phyloP scores from a whole-genome alignment of 1,284 basidiomycete species.

The Flammula alnicola region DNA sequence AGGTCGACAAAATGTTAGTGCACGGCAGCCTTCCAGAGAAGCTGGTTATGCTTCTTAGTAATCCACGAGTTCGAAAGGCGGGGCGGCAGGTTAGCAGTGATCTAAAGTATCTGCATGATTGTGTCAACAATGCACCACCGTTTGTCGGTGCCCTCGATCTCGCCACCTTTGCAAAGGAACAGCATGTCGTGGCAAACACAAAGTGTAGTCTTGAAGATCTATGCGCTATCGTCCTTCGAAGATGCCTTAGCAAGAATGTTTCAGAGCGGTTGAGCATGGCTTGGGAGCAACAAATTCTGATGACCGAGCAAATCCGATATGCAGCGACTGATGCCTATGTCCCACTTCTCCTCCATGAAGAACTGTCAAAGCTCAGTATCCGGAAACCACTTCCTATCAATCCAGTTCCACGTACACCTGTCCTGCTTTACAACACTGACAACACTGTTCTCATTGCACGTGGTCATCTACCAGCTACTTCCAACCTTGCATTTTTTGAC shows the following conservation, averaged over 20 bases:
- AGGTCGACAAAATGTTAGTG: slow-evolving; percentile 18
- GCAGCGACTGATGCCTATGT: slow-evolving; percentile 33
- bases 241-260: slow-evolving; percentile 25
- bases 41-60: slow-evolving; percentile 14
- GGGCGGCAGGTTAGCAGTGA: slow-evolving; percentile 24
- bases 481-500: slow-evolving; percentile 18
- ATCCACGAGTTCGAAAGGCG: slow-evolving; percentile 25
- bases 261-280: slow-evolving; percentile 20
- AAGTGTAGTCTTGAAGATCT: slow-evolving; percentile 25
- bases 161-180: slow-evolving; percentile 24
- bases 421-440: slow-evolving; percentile 10
- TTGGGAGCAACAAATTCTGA: slow-evolving; percentile 28
- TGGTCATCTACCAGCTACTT: neutral
- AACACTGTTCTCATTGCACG: slow-evolving; percentile 5
- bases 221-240: slow-evolving; percentile 23
- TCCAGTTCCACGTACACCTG: neutral
- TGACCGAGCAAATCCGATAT: slow-evolving; percentile 24
- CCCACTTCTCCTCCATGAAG: slow-evolving; percentile 10
- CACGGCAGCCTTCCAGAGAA: slow-evolving; percentile 12
- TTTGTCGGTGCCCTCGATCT: slow-evolving; percentile 27
- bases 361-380: slow-evolving; percentile 5
- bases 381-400: slow-evolving; percentile 3
- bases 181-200: slow-evolving; percentile 11
- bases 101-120: slow-evolving; percentile 21
- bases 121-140: slow-evolving; percentile 8